These are phyloP conservation scores for Solanum chaucha DNA, from an alignment of 257 asterid genomes.

Conservation along the genomic window DNA sequence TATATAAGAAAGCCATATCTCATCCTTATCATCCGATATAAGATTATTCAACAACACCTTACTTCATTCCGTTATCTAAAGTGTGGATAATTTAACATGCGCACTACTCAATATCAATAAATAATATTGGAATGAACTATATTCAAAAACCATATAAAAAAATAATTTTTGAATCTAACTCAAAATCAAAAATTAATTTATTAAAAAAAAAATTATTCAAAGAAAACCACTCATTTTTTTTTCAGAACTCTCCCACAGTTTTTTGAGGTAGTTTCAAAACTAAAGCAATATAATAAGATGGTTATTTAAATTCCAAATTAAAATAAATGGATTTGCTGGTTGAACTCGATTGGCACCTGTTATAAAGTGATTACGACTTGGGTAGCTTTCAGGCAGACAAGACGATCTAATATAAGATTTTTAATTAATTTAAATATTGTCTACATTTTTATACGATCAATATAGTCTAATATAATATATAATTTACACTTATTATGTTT, in stretches of 20 bases:
- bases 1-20: neutral
- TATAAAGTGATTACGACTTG: neutral
- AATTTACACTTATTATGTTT: neutral
- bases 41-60: too few species aligned
- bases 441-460: neutral
- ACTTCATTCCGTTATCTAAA: too few species aligned
- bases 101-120: neutral
- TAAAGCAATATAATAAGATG: neutral
- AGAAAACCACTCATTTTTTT: neutral
- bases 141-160: neutral
- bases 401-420: neutral
- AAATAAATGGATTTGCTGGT: neutral
- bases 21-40: neutral
- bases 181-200: neutral
- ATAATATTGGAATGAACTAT: too few species aligned
- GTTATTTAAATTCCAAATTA: neutral
- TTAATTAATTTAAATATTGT: neutral
- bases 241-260: neutral
- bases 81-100: neutral
- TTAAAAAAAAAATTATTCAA: too few species aligned
- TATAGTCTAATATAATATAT: neutral
- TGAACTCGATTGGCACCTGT: neutral
- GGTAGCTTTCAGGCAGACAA: neutral
- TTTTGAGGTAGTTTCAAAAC: neutral
- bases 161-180: neutral